Evolutionary conservation across 345 rosid genomes (phyloP), one percentile per base, ranked within the genome.

Genomic region (Salix exigua): DNA sequence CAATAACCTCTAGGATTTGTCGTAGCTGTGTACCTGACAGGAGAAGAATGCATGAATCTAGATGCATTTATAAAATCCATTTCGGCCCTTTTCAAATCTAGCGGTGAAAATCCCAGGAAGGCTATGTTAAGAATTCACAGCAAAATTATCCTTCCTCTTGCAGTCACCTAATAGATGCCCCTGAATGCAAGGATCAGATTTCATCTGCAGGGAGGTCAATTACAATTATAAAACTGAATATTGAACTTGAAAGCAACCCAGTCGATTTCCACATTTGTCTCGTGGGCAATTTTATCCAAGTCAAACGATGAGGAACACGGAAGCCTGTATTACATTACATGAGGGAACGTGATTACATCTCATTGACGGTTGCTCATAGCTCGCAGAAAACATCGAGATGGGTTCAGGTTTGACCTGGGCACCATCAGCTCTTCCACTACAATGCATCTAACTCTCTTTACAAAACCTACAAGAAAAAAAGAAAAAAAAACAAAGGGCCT

Each of bases 401-500:
- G 72, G 44, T 75, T 62, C 35, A 65, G 83, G 76, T 65, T 83
- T 78, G 64, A 74, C 77, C 83, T 44, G 37, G 44, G 44, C 53
- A 72, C 84, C 85, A 72, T 61, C 84, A 74, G 68, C 82, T 58
- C 61, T 71, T 82, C 38, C 46, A 76, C 78, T 67, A 72, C 72
- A 69, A 38, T 42, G 80, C 83, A 77, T 70, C 78, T 78, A 73
- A 1, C 81, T 75, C 79, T 72, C 82, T 83, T 65, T 84, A 85
- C 88, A 85, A 67, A 81, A 80, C 26, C 38, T 7, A 62, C 28
- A 50, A 63, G 12, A 53, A 38, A 55, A 21, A 63, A 61, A 18
- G 66, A 58, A 35, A 44, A 69, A 69, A 18, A 69, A 58, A 28
- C n/a, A 44, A 70, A 18, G 61, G 40, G 75, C 55, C 35, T 62